Evolutionary conservation across 768 basidiomycete genomes (phyloP).

Genomic region (Xanthoconium stramineum): DNA sequence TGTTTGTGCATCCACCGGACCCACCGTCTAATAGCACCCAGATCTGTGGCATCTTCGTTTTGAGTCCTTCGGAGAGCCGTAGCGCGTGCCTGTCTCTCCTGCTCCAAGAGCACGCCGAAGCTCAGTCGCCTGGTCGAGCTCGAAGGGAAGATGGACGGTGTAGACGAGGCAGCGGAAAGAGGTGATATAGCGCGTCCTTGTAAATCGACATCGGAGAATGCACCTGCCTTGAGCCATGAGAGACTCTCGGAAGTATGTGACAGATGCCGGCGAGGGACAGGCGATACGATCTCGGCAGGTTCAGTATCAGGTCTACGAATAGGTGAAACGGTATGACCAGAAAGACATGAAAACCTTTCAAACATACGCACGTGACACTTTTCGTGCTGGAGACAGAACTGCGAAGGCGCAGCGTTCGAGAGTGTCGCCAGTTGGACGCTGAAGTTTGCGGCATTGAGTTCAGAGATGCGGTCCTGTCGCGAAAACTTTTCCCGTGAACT

Average conservation of each 20-base stretch:
- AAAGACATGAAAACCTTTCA: not conserved
- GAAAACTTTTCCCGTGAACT: not conserved
- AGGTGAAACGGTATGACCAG: not conserved
- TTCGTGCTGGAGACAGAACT: slow-evolving; percentile 13
- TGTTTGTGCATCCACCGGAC: slow-evolving; percentile 78
- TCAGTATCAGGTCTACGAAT: slow-evolving; percentile 25
- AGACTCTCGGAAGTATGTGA: slow-evolving; percentile 58
- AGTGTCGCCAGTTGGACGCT: not conserved
- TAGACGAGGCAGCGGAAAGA: slow-evolving; percentile 33
- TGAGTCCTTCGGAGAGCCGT: slow-evolving; percentile 14
- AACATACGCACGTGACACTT: slow-evolving; percentile 15
- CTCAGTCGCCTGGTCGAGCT: slow-evolving; percentile 28
- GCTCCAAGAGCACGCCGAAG: slow-evolving; percentile 45
- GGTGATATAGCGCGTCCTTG: slow-evolving; percentile 46
- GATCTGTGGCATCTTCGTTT: slow-evolving; percentile 21
- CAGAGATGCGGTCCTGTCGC: slow-evolving; percentile 14
- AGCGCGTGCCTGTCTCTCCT: slow-evolving; percentile 19
- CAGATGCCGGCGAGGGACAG: slow-evolving; percentile 63
- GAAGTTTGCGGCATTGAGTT: slow-evolving; percentile 10
- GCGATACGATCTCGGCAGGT: slow-evolving; percentile 52
- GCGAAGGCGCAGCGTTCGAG: slow-evolving; percentile 19
- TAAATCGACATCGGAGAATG: slow-evolving; percentile 41
- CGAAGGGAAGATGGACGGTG: slow-evolving; percentile 23
- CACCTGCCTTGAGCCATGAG: slow-evolving; percentile 51
- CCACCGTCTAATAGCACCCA: slow-evolving; percentile 57